Conservation (phyloP, 2,329 filamentous ascomycete genomes). For the Colletotrichum theobromicola region DNA sequence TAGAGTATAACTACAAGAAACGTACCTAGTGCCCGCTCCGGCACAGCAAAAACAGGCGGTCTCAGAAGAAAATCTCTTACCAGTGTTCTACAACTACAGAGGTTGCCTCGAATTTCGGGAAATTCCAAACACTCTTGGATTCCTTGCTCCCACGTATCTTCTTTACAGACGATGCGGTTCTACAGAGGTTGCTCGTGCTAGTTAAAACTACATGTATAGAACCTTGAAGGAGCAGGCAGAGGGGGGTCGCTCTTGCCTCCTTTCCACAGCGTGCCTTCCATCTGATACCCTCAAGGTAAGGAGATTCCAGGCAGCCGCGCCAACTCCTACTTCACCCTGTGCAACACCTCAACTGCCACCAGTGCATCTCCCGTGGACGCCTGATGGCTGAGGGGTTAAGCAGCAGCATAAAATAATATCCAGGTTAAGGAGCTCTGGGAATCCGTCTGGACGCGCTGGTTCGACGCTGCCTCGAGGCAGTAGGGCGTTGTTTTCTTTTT, state of each 20-base stretch:
- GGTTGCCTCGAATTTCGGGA: too few relatives aligned
- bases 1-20: too few relatives aligned
- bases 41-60: too few relatives aligned
- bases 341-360: fast-evolving
- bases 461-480: not conserved
- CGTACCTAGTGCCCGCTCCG: too few relatives aligned
- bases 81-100: too few relatives aligned
- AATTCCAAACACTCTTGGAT: too few relatives aligned
- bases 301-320: not conserved
- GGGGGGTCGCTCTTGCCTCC: not conserved
- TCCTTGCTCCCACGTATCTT: too few relatives aligned
- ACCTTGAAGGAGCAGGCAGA: not conserved
- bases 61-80: too few relatives aligned
- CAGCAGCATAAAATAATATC: not conserved
- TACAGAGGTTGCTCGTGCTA: too few relatives aligned
- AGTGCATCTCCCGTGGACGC: not conserved
- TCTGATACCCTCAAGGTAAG: too few relatives aligned
- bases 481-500: not conserved
- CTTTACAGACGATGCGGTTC: not conserved
- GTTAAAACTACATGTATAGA: too few relatives aligned
- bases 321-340: not conserved
- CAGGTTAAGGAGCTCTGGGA: not conserved
- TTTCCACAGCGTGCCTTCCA: not conserved
- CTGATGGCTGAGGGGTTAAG: not conserved
- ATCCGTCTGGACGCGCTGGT: not conserved